Percentiles rank a stretch among this genome's conserved stretches.
These are phyloP conservation scores for Knoxdaviesia capensis DNA, from an alignment of 2,329 filamentous ascomycete species.

Conservation along the genomic window DNA sequence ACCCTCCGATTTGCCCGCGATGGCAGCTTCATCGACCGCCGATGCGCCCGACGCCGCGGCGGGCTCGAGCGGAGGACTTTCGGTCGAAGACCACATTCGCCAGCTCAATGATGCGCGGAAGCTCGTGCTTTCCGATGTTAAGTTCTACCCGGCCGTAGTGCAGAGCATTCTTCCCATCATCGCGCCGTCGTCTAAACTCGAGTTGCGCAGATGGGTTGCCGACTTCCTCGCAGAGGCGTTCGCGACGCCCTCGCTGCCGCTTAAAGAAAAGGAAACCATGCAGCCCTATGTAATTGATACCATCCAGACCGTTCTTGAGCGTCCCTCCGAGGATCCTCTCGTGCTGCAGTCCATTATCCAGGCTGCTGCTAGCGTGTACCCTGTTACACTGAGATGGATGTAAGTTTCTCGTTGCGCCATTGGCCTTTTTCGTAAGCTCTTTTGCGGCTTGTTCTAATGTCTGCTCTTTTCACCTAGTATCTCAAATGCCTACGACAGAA, in stretches of 20 bases:
- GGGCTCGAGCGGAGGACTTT: too few relatives aligned
- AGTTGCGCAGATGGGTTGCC: conserved; percentile 85
- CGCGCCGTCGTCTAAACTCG: conserved; percentile 49
- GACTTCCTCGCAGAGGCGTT: conserved; percentile 95
- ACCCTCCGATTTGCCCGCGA: conserved; percentile 12
- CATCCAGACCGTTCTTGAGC: conserved; percentile 48
- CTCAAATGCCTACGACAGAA: conserved; percentile 61
- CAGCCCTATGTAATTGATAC: conserved; percentile 60
- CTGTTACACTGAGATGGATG: conserved; percentile 82
- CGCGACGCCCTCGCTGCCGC: conserved; percentile 65
- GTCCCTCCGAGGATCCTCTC: conserved; percentile 53
- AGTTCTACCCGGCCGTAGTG: conserved; percentile 81
- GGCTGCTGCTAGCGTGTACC: conserved; percentile 80
- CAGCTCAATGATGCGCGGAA: conserved; percentile 83
- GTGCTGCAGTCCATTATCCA: conserved; percentile 79
- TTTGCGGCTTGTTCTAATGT: not conserved
- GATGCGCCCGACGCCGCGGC: too few relatives aligned
- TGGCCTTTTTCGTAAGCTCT: not conserved
- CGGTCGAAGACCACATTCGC: conserved; percentile 51
- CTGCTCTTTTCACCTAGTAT: conserved; percentile 36
- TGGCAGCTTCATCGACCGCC: conserved; percentile 22
- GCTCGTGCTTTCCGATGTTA: conserved; percentile 69
- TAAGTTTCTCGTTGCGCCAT: conserved; percentile 31
- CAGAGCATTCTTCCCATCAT: conserved; percentile 87
- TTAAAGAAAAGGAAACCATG: conserved; percentile 62